Conservation (phyloP, 768 basidiomycete genomes). For the Tricholoma hemisulphureum region DNA sequence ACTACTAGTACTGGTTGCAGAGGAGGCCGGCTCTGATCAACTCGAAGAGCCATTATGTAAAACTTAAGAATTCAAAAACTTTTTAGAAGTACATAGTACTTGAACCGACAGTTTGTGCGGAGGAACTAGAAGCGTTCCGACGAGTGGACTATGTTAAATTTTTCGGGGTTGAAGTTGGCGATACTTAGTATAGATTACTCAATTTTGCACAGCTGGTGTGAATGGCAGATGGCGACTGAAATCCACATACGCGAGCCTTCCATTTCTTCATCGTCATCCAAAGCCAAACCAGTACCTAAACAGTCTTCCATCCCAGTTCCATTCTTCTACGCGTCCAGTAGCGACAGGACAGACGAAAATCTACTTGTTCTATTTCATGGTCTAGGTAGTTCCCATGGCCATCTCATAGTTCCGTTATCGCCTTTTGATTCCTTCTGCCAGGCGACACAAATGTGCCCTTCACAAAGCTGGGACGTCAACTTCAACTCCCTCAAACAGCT, state of each 20-base stretch:
- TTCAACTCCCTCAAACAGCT: conserved; percentile 90
- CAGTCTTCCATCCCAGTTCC: conserved; percentile 46
- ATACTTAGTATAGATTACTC: no score
- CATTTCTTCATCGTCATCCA: conserved; percentile 21
- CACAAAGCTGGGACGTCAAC: conserved; percentile 61
- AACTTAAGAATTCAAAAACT: no score
- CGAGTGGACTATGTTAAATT: no score
- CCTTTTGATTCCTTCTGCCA: conserved; percentile 24
- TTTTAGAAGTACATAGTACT: no score
- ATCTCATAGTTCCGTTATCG: background rate
- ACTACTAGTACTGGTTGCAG: no score
- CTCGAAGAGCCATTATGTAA: no score
- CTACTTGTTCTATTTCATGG: conserved; percentile 83
- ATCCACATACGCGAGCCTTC: conserved; percentile 34
- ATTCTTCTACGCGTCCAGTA: conserved; percentile 69
- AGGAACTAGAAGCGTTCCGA: no score
- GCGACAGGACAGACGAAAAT: conserved; percentile 86
- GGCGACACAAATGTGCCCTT: conserved; percentile 85
- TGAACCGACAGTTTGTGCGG: no score
- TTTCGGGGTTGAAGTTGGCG: no score
- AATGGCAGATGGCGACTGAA: conserved; percentile 16
- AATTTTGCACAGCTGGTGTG: no score
- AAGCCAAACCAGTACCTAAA: conserved; percentile 50
- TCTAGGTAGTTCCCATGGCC: conserved; percentile 52
- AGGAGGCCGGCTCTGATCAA: no score